These are phyloP conservation scores for Alternaria infectoria DNA, from an alignment of 2,329 filamentous ascomycete species.

Conservation along the genomic window DNA sequence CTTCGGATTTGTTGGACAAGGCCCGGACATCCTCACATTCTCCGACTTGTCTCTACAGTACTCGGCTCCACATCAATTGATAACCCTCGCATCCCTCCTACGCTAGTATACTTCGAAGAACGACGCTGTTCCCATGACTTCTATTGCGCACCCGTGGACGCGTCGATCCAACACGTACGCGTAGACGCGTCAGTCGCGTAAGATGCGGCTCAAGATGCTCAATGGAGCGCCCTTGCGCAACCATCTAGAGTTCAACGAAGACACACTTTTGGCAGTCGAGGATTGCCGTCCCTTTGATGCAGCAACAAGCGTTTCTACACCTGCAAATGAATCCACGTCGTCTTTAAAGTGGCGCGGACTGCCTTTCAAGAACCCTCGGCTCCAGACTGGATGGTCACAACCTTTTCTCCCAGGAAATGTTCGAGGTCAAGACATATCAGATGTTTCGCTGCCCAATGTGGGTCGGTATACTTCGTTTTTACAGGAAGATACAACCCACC, in stretches of 20 bases:
- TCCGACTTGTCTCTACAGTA: slow-evolving; percentile 1
- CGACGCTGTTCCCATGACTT: neutral
- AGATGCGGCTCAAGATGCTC: slow-evolving; percentile 56
- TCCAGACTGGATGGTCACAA: slow-evolving; percentile 43
- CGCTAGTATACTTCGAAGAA: neutral
- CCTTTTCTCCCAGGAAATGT: slow-evolving; percentile 30
- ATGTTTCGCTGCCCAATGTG: slow-evolving; percentile 26
- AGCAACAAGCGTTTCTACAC: slow-evolving; percentile 15
- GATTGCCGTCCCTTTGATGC: slow-evolving; percentile 49
- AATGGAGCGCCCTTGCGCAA: slow-evolving; percentile 66
- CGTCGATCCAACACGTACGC: neutral
- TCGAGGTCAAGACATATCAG: neutral
- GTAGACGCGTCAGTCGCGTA: neutral
- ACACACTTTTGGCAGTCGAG: slow-evolving; percentile 58
- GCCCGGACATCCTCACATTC: slow-evolving; percentile 2
- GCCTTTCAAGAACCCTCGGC: slow-evolving; percentile 13
- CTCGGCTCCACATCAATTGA: slow-evolving; percentile 9
- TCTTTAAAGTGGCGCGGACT: slow-evolving; percentile 42
- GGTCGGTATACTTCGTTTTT: slow-evolving; percentile 11
- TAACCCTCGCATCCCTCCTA: neutral
- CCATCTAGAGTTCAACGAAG: slow-evolving; percentile 62
- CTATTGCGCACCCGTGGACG: neutral
- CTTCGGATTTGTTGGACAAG: neutral
- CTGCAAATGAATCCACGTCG: slow-evolving; percentile 6
- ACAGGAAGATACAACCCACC: slow-evolving; percentile 25